Percentiles rank a stretch among this genome's conserved stretches.
phyloP scores from a whole-genome alignment of 768 basidiomycete genomes.

The Royoungia palumana region DNA sequence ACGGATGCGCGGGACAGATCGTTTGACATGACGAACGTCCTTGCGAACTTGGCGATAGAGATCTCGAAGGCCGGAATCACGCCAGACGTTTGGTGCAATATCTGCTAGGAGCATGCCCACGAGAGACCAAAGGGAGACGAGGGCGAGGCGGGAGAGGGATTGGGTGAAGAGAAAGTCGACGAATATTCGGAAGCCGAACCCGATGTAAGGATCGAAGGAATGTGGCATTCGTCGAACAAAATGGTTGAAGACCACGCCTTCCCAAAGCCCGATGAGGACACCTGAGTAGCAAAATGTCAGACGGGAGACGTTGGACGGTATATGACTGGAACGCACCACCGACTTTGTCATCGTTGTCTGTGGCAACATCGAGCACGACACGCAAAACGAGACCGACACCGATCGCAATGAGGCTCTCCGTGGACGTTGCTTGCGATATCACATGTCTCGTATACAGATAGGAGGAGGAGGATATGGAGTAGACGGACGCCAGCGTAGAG shows the following conservation, averaged over 20 bases:
- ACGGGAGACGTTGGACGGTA: background rate
- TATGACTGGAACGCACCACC: constrained; percentile 23
- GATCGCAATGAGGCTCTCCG: constrained; percentile 73
- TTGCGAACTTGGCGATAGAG: constrained; percentile 37
- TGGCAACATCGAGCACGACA: constrained; percentile 52
- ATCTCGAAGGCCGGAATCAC: constrained; percentile 38
- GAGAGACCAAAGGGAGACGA: constrained; percentile 52
- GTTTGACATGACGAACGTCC: constrained; percentile 30
- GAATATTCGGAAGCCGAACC: constrained; percentile 64
- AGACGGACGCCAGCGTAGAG: constrained; percentile 29
- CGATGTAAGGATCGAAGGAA: constrained; percentile 69
- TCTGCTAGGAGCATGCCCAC: constrained; percentile 54
- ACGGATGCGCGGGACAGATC: constrained; percentile 29
- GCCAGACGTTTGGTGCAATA: constrained; percentile 45
- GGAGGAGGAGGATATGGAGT: constrained; percentile 26
- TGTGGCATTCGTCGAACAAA: constrained; percentile 63
- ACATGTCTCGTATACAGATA: constrained; percentile 26
- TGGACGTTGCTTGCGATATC: constrained; percentile 34
- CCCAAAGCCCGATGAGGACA: constrained; percentile 74
- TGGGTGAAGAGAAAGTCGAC: constrained; percentile 69
- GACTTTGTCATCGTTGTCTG: constrained; percentile 30
- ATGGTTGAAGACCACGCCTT: constrained; percentile 71
- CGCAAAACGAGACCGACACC: constrained; percentile 64
- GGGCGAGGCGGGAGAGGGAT: constrained; percentile 41
- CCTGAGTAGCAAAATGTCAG: constrained; percentile 35